Base-by-base conservation (phyloP, 805 yeast genomes). In the Suhomyces vadensis region DNA sequence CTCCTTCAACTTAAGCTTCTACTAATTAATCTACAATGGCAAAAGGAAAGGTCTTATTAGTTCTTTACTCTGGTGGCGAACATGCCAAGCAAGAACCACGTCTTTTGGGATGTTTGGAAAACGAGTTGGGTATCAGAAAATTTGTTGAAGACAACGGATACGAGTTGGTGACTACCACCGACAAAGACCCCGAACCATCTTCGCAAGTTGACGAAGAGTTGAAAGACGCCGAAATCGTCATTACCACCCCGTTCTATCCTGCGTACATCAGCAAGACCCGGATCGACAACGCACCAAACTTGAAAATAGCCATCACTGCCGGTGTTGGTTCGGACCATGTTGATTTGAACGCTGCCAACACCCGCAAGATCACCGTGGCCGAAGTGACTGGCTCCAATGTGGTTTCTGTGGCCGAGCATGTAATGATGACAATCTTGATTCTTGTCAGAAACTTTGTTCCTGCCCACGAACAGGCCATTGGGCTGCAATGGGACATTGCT, bases 301-400 rank as follows among this genome's bases (percentile, higher is more conserved):
- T 86, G 65, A 85, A 84, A 70, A 59, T 83, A 41, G 71, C 82
- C 48, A 74, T 85, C 54, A 86, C 91, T 39, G 95, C 95, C 7
- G 95, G 94, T 55, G 90, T 86, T 47, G 95, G 95, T 9, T 82
- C 89, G 16, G 94, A 86, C 61, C 94, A 86, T 65, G 74, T 85
- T 50, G 92, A 85, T 58, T 73, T 86, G 55, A 75, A 75, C 53
- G 85, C 85, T 54, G 82, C 87, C 51, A 78, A 81, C 53, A 81
- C 78, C 51, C 69, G 71, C 47, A 76, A 79, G 49, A 78, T 86
- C 57, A 74, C 85, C 13, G 94, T 86, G 14, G 71, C 81, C 39
- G 94, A 86, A 67, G 94, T 86, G 43, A 86, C 95, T 21, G 92
- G 94, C 5, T 83, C 90, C 42, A 86, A 86, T 61, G 90, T 85